phyloP scores from a whole-genome alignment of 75 land plant species.

The Sequoiadendron giganteum region DNA sequence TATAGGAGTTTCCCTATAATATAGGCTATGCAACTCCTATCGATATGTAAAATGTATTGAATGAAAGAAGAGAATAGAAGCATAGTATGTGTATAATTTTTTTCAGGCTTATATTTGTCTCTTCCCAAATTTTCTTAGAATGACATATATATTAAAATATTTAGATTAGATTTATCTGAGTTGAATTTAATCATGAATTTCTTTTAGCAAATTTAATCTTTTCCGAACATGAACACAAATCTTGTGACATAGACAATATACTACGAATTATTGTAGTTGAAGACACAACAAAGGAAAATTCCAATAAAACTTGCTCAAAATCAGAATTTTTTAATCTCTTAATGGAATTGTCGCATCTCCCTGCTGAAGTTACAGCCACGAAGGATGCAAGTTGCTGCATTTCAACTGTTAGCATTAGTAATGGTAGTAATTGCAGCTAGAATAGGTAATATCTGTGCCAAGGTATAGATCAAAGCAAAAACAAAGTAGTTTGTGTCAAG shows the following conservation, averaged over 20 bases:
- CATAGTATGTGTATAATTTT: too few species aligned
- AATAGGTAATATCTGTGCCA: not conserved
- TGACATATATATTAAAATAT: too few species aligned
- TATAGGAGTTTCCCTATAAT: too few species aligned
- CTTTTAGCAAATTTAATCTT: too few species aligned
- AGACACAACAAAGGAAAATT: not conserved
- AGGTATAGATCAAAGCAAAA: not conserved
- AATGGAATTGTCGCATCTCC: not conserved
- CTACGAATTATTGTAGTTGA: not conserved
- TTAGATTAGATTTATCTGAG: too few species aligned
- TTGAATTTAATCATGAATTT: too few species aligned
- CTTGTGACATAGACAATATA: not conserved
- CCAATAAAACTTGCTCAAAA: not conserved
- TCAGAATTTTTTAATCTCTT: not conserved
- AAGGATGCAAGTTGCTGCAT: not conserved
- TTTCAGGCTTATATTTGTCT: too few species aligned
- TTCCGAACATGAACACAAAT: too few species aligned
- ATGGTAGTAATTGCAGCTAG: not conserved
- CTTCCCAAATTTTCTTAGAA: too few species aligned
- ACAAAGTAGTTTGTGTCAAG: not conserved
- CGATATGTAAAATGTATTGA: too few species aligned
- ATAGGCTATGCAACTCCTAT: too few species aligned
- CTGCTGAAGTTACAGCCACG: not conserved
- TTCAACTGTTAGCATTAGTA: not conserved
- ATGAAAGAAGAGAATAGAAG: too few species aligned